A percentile compares a stretch with the other conserved stretches of the same genome.
These are phyloP conservation scores for Echeveria elegans DNA, from an alignment of 164 flowering plant species.

Conservation along the genomic window DNA sequence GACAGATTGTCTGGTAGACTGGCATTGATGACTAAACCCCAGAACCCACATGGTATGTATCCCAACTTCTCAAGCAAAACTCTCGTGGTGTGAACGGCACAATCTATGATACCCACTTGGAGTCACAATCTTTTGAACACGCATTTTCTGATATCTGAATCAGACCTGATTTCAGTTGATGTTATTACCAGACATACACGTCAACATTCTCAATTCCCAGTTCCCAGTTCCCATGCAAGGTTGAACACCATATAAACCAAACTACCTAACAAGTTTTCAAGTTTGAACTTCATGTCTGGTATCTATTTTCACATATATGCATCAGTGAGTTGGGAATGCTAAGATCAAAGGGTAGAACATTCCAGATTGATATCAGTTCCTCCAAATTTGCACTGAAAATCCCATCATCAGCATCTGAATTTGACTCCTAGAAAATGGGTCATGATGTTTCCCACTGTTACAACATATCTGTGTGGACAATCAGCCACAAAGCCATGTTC, in stretches of 20 bases:
- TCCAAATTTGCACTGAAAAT: neutral
- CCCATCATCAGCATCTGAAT: neutral
- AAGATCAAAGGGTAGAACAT: neutral
- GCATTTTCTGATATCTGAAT: neutral
- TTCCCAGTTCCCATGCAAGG: neutral
- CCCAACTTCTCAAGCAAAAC: neutral
- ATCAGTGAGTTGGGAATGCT: neutral
- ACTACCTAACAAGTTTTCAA: neutral
- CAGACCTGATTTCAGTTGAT: neutral
- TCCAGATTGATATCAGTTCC: neutral
- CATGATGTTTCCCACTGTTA: neutral
- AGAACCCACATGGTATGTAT: neutral
- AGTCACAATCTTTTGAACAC: neutral
- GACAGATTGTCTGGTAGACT: neutral
- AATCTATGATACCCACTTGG: neutral
- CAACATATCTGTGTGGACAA: neutral
- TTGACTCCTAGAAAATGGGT: neutral
- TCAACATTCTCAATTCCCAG: too few relatives aligned
- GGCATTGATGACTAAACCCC: neutral
- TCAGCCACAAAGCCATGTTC: neutral
- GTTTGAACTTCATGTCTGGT: neutral
- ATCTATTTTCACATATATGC: neutral
- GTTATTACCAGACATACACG: neutral
- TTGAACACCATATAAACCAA: neutral
- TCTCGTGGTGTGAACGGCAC: neutral